Evolutionary conservation across 1,284 basidiomycete genomes (phyloP).

Genomic region (Tausonia pullulans): DNA sequence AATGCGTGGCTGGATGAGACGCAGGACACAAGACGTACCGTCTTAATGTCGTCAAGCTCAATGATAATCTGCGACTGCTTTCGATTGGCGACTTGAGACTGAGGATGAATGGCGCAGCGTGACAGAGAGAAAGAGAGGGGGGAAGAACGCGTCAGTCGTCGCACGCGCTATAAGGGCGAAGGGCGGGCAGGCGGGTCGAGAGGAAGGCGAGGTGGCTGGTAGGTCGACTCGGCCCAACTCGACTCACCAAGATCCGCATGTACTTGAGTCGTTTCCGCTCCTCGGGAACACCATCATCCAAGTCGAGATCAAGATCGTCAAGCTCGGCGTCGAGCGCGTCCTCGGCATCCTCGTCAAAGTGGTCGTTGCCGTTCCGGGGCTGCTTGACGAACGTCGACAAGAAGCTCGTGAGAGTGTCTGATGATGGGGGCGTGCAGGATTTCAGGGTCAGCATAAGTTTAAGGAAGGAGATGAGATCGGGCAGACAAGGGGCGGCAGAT

Average conservation of each 20-base stretch:
- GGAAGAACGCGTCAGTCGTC: too few relatives aligned
- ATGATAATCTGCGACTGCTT: conserved; percentile 32
- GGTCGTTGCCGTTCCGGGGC: conserved; percentile 20
- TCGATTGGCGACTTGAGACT: conserved; percentile 89
- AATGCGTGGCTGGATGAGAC: too few relatives aligned
- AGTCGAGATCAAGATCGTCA: conserved; percentile 37
- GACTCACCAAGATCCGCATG: conserved; percentile 70
- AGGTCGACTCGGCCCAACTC: background rate
- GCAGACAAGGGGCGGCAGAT: too few relatives aligned
- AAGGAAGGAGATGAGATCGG: too few relatives aligned
- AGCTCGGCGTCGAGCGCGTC: conserved; percentile 51
- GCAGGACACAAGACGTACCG: conserved; percentile 21
- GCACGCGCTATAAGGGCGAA: too few relatives aligned
- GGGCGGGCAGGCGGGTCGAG: background rate
- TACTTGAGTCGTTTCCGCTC: conserved; percentile 57
- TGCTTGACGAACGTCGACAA: conserved; percentile 46
- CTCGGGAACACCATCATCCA: conserved; percentile 38
- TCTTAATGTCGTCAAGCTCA: conserved; percentile 34
- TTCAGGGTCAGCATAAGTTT: too few relatives aligned
- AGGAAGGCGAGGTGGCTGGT: conserved; percentile 19
- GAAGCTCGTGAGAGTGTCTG: conserved; percentile 59
- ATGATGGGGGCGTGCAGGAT: too few relatives aligned
- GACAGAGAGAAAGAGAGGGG: too few relatives aligned
- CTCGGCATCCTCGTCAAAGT: conserved; percentile 45
- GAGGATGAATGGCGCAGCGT: background rate